Evolutionary conservation across 169 alveolate species (phyloP).

Genomic region (Babesia gibsoni): DNA sequence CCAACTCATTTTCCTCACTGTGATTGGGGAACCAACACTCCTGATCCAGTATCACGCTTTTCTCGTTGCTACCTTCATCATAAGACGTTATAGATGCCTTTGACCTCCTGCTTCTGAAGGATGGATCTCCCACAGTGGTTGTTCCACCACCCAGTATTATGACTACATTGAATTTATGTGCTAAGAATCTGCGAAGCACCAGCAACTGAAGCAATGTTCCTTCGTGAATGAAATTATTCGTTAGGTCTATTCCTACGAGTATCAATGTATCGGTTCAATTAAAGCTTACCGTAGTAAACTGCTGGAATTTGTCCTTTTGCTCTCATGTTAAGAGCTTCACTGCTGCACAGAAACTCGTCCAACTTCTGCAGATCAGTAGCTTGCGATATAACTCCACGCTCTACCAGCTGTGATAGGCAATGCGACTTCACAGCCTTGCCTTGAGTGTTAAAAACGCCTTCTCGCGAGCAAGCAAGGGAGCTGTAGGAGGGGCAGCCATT

Average conservation of each 20-base stretch:
- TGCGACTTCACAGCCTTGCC: slow-evolving; percentile 5
- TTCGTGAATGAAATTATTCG: slow-evolving; percentile 68
- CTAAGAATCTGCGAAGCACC: slow-evolving; percentile 66
- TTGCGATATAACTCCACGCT: slow-evolving; percentile 35
- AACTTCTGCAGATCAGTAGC: slow-evolving; percentile 37
- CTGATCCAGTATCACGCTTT: slow-evolving; percentile 30
- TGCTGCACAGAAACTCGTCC: slow-evolving; percentile 27
- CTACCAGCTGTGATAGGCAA: slow-evolving; percentile 32
- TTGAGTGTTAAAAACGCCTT: neutral
- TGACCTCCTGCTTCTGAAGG: slow-evolving; percentile 58
- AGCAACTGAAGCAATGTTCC: slow-evolving; percentile 76
- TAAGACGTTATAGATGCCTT: slow-evolving; percentile 35
- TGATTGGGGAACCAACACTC: neutral
- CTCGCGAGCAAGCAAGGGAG: neutral
- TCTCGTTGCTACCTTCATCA: neutral
- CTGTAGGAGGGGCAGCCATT: neutral
- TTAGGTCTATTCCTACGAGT: slow-evolving; percentile 73
- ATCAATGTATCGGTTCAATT: neutral
- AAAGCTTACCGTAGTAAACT: slow-evolving; percentile 50
- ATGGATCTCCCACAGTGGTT: slow-evolving; percentile 78
- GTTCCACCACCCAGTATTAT: slow-evolving; percentile 78
- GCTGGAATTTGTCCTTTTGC: slow-evolving; percentile 14
- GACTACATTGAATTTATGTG: slow-evolving; percentile 63
- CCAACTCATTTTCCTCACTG: slow-evolving; percentile 17
- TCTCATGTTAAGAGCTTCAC: neutral